Base-by-base conservation (phyloP, 306 rosid species). In the Purshia tridentata region DNA sequence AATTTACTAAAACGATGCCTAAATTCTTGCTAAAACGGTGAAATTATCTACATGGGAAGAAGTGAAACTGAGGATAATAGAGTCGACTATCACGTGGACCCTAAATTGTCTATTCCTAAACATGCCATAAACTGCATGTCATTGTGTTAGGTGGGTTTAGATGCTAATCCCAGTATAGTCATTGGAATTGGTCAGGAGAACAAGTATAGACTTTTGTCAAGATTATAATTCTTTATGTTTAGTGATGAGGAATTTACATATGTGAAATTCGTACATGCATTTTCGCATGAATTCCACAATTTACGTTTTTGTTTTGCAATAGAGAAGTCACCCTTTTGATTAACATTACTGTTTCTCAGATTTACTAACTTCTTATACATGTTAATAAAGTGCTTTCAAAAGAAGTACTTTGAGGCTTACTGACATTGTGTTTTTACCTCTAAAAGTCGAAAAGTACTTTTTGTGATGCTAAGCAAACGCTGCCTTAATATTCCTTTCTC, bases 21-120 rank as follows among this genome's bases (percentile, higher is more conserved):
- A 47, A 71, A 72, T 72, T 48, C 35, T 35, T 19, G 47, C 47
- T 51, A 65, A 53, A 49, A 58, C 59, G 45, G 47, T 46, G 68
- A 65, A 53, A 42, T 48, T 57, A 70, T 71, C 50, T 64, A 57
- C 69, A 61, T 57, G 45, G 75, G 78, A 64, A 73, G 66, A 48
- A 49, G 74, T 20, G 73, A 58, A 48, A 49, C 70, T 20, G 73
- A 58, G 46, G 53, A 68, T 76, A 60, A 18, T 74, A 52, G 53
- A 12, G 18, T 35, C 53, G 15, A 40, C 35, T 29, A 58, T 83
- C 88, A 85, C 86, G 86, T 88, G 90, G 88, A 67, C 72, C 63
- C 78, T 69, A 59, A 78, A 67, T 74, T 83, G 89, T 85, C 92
- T 23, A 76, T 69, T 81, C 78, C 77, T 41, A 57, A 72, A 61